A percentile compares a stretch with the other conserved stretches of the same genome.
Evolutionary conservation across 805 yeast genomes (phyloP).

Genomic region (Pichia kluyveri): DNA sequence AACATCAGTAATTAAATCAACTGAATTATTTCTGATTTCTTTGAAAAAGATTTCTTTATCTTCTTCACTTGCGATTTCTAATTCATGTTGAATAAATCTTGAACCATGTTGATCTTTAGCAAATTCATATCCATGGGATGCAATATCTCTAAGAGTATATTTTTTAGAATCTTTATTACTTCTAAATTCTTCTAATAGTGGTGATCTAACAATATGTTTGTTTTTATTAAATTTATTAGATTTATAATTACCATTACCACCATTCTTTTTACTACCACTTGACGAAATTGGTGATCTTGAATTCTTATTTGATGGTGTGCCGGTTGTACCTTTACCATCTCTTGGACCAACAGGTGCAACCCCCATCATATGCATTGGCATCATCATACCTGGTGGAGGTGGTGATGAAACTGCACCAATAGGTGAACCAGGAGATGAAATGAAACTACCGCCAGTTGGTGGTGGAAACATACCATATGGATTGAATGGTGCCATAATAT

Average conservation of each 20-base stretch:
- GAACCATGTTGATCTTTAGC: constrained; percentile 97
- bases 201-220: constrained; percentile 58
- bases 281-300: constrained; percentile 1
- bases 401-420: constrained; percentile 9
- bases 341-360: constrained; percentile 3
- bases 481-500: constrained; percentile 41
- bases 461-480: constrained; percentile 31
- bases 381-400: constrained; percentile 7
- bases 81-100: constrained; percentile 86
- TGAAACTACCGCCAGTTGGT: constrained; percentile 5
- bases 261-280: constrained; percentile 3
- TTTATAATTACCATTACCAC: constrained; percentile 8
- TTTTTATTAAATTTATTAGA: constrained; percentile 17
- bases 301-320: constrained; percentile 2
- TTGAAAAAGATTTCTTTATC: constrained; percentile 72
- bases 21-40: constrained; percentile 67
- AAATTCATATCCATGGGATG: constrained; percentile 84
- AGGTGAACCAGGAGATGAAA: constrained; percentile 19
- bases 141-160: constrained; percentile 61
- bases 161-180: constrained; percentile 47
- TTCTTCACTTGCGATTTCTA: constrained; percentile 56
- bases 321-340: background rate
- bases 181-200: constrained; percentile 78
- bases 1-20: constrained; percentile 87
- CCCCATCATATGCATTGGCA: constrained; percentile 8